Conservation (phyloP, 2,329 filamentous ascomycete species). For the Fulvia fulva region DNA sequence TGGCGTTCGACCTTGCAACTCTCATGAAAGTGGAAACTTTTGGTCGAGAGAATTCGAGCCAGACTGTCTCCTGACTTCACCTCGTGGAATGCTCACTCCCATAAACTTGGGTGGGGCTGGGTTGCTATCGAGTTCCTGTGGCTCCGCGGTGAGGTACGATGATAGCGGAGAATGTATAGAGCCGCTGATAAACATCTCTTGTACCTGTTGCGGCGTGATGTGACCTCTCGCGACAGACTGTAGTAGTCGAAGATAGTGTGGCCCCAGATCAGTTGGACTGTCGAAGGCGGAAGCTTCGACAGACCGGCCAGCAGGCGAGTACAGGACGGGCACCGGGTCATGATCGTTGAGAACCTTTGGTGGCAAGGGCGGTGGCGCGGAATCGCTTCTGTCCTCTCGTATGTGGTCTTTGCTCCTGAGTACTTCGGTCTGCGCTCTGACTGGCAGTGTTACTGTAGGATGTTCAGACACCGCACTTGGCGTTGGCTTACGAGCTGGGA, state of each 20-base stretch:
- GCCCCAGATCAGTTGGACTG: neutral
- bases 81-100: conserved; percentile 6
- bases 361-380: neutral
- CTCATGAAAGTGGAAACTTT: neutral
- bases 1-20: no score
- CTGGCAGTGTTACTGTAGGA: neutral
- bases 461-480: neutral
- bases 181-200: conserved; percentile 6
- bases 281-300: neutral
- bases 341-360: neutral
- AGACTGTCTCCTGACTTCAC: neutral
- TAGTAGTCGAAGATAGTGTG: conserved; percentile 13
- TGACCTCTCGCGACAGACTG: conserved; percentile 14
- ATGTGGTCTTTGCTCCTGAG: neutral
- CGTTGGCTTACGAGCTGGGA: conserved; percentile 4
- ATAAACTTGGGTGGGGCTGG: conserved; percentile 9
- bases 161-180: neutral
- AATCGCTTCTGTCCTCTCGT: neutral
- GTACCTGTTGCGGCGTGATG: conserved; percentile 14
- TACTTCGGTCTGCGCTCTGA: neutral
- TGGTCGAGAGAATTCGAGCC: neutral
- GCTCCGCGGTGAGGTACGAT: conserved; percentile 7
- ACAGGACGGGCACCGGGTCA: neutral
- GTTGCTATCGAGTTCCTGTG: conserved; percentile 10
- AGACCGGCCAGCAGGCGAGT: neutral